Evolutionary conservation across 768 basidiomycete genomes (phyloP).

Genomic region (Hericium alpestre): DNA sequence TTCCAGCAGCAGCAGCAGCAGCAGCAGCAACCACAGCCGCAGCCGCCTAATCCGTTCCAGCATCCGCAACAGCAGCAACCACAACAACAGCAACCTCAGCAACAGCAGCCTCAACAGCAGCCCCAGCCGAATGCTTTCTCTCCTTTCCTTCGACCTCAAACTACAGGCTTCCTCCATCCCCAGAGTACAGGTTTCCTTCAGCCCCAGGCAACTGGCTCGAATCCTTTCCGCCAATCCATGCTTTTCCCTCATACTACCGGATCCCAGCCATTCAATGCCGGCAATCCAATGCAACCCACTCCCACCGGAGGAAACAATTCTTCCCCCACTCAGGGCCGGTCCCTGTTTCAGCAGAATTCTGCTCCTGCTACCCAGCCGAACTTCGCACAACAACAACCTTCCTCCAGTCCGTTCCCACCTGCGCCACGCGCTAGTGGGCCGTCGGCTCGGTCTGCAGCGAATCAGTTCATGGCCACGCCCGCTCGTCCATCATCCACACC

Average conservation of each 20-base stretch:
- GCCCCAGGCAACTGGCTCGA: conserved; percentile 40
- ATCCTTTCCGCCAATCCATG: conserved; percentile 81
- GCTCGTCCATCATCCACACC: conserved; percentile 68
- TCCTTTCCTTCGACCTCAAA: background rate
- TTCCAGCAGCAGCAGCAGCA: conserved; percentile 15
- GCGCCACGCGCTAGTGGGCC: background rate
- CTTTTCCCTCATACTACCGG: conserved; percentile 12
- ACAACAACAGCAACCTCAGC: conserved; percentile 4
- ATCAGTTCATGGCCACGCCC: conserved; percentile 22
- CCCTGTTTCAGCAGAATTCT: background rate
- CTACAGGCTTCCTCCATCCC: conserved; percentile 32
- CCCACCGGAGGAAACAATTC: conserved; percentile 9
- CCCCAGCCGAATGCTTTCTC: conserved; percentile 13
- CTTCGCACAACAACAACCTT: background rate
- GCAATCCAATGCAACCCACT: conserved; percentile 1
- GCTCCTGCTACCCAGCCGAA: background rate
- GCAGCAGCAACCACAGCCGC: conserved; percentile 21
- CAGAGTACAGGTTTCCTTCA: conserved; percentile 39
- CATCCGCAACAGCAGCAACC: conserved; percentile 29
- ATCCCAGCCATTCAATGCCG: conserved; percentile 7
- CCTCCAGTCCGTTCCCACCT: conserved; percentile 2
- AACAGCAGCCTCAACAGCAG: conserved; percentile 4
- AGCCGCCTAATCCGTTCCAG: conserved; percentile 23
- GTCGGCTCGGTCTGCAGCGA: conserved; percentile 7
- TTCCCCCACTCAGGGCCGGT: background rate